Evolutionary conservation across 139 green algal genomes (phyloP).

Genomic region (Gonium pectorale): DNA sequence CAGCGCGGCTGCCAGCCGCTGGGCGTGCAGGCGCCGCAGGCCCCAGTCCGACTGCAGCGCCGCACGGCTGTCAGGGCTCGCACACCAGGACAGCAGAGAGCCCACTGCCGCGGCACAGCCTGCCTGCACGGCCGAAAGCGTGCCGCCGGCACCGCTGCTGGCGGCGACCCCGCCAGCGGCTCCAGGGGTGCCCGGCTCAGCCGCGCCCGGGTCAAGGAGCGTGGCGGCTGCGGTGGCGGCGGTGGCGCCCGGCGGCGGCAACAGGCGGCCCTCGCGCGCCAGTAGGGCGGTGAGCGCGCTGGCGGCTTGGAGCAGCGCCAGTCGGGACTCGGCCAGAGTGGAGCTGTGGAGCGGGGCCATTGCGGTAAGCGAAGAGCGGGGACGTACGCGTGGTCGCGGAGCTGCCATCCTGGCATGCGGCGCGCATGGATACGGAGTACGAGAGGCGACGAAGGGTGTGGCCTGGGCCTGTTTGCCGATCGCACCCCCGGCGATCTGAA

Average conservation of each 20-base stretch:
- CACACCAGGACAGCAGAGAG: constrained; percentile 11
- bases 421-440: too few relatives aligned
- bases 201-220: not conserved
- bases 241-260: not conserved
- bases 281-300: constrained; percentile 33
- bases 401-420: too few relatives aligned
- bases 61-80: not conserved
- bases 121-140: not conserved
- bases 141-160: not conserved
- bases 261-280: constrained; percentile 10
- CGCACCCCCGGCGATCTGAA: too few relatives aligned
- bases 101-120: not conserved
- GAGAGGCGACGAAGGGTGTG: too few relatives aligned
- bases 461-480: too few relatives aligned
- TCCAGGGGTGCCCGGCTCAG: not conserved
- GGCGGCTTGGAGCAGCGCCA: constrained; percentile 33
- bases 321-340: constrained; percentile 14
- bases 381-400: too few relatives aligned
- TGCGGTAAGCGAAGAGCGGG: too few relatives aligned
- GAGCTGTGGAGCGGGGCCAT: not conserved
- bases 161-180: not conserved
- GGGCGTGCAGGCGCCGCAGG: constrained; percentile 24
- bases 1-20: constrained; percentile 12
- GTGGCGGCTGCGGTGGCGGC: not conserved
- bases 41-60: constrained; percentile 28